Percentiles rank a stretch among this genome's conserved stretches.
phyloP scores from a whole-genome alignment of 805 yeast species.

The Starmerella stigmatis region DNA sequence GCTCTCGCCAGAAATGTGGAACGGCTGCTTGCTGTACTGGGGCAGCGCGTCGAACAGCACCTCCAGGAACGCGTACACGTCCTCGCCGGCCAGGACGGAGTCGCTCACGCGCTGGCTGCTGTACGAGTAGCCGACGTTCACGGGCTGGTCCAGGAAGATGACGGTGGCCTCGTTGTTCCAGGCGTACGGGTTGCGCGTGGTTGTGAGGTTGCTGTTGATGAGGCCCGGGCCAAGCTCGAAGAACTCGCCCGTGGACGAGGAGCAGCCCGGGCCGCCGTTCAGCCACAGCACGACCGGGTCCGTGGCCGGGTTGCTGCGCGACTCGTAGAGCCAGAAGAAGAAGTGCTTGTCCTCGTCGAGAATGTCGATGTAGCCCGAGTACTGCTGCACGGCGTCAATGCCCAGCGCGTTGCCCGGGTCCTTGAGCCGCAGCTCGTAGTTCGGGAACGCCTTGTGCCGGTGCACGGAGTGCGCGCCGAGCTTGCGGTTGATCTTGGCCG shows the following conservation, averaged over 20 bases:
- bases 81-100: slow-evolving; percentile 63
- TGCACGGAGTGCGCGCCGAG: slow-evolving; percentile 15
- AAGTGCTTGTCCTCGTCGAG: slow-evolving; percentile 83
- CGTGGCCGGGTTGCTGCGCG: slow-evolving; percentile 66
- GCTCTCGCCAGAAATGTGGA: slow-evolving; percentile 92
- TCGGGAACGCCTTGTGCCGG: slow-evolving; percentile 24
- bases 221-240: slow-evolving; percentile 90
- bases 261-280: slow-evolving; percentile 98
- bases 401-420: slow-evolving; percentile 53
- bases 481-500: slow-evolving; percentile 6
- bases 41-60: slow-evolving; percentile 84
- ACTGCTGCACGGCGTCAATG: slow-evolving; percentile 70
- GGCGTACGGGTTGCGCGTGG: slow-evolving; percentile 72
- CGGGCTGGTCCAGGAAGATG: slow-evolving; percentile 89
- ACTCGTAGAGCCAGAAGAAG: slow-evolving; percentile 86
- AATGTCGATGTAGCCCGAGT: slow-evolving; percentile 64
- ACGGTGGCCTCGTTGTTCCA: slow-evolving; percentile 93
- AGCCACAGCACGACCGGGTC: slow-evolving; percentile 87
- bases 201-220: slow-evolving; percentile 54
- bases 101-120: slow-evolving; percentile 28
- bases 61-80: slow-evolving; percentile 77
- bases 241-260: slow-evolving; percentile 81
- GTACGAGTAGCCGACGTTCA: slow-evolving; percentile 88
- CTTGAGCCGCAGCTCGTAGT: slow-evolving; percentile 52
- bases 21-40: slow-evolving; percentile 42